Evolutionary conservation across 108 stramenopile species (phyloP).

Genomic region (Nitzschia palea): DNA sequence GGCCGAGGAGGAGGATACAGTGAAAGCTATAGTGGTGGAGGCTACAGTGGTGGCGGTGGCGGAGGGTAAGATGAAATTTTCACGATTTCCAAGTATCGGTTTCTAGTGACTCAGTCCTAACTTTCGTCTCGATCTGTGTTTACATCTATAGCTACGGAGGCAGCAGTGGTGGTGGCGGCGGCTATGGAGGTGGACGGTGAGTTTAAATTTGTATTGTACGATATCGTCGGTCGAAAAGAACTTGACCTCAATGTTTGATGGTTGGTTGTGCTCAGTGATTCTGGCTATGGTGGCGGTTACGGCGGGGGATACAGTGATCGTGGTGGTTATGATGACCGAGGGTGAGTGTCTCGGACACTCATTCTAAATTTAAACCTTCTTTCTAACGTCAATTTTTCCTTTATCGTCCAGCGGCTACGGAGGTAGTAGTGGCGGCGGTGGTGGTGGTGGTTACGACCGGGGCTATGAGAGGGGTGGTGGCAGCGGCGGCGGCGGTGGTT

Average conservation of each 20-base stretch:
- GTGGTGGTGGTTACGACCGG: constrained; percentile 16
- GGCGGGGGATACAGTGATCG: constrained; percentile 46
- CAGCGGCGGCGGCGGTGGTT: constrained; percentile 22
- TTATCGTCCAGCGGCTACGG: constrained; percentile 6
- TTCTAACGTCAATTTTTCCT: neutral
- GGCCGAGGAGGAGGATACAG: constrained; percentile 25
- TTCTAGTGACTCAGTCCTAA: neutral
- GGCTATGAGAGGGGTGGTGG: constrained; percentile 5
- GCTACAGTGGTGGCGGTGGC: constrained; percentile 38
- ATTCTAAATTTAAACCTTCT: neutral
- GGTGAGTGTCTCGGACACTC: constrained; percentile 23
- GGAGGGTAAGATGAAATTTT: too few relatives aligned
- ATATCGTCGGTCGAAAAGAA: too few relatives aligned
- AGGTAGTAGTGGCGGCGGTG: constrained; percentile 27
- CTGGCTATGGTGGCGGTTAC: constrained; percentile 50
- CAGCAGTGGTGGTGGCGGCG: constrained; percentile 35
- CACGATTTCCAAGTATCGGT: neutral
- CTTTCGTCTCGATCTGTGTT: constrained; percentile 3
- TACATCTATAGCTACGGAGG: constrained; percentile 31
- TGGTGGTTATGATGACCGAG: constrained; percentile 49
- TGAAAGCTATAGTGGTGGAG: constrained; percentile 29
- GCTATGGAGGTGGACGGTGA: constrained; percentile 31
- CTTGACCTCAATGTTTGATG: neutral
- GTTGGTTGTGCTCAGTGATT: constrained; percentile 1
- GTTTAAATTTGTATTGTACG: too few relatives aligned